A percentile compares a stretch with the other conserved stretches of the same genome.
Conservation (phyloP, 2,329 filamentous ascomycete genomes). For the Zymoseptoria crescenta region DNA sequence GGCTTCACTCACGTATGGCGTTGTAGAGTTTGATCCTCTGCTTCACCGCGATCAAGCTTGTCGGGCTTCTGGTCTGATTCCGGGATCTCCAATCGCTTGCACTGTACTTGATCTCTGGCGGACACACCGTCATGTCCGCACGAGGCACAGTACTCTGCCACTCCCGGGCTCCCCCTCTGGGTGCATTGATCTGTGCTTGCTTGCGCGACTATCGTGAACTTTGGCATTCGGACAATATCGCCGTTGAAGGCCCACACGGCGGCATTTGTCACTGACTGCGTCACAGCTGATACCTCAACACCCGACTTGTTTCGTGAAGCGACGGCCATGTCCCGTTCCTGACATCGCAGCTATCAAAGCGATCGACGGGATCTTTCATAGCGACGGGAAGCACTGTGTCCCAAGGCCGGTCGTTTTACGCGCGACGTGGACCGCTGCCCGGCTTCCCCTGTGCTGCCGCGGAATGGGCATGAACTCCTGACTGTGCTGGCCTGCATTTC, state of each 20-base stretch:
- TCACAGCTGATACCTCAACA: not conserved
- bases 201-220: not conserved
- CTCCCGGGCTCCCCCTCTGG: not conserved
- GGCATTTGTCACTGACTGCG: not conserved
- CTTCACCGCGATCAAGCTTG: not conserved
- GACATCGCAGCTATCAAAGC: not conserved
- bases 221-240: not conserved
- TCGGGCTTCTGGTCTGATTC: not conserved
- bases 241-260: not conserved
- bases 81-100: not conserved
- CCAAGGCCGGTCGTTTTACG: not conserved
- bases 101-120: not conserved
- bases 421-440: not conserved
- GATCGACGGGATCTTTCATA: not conserved
- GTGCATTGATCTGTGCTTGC: not conserved
- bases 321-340: not conserved
- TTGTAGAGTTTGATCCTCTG: not conserved
- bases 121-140: not conserved
- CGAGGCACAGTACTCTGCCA: not conserved
- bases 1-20: not conserved
- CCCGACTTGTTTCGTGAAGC: not conserved
- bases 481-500: not conserved
- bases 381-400: not conserved
- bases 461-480: not conserved
- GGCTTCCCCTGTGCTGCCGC: not conserved